Conservation (phyloP, 1,284 basidiomycete species). For the Coriolopsis trogii region DNA sequence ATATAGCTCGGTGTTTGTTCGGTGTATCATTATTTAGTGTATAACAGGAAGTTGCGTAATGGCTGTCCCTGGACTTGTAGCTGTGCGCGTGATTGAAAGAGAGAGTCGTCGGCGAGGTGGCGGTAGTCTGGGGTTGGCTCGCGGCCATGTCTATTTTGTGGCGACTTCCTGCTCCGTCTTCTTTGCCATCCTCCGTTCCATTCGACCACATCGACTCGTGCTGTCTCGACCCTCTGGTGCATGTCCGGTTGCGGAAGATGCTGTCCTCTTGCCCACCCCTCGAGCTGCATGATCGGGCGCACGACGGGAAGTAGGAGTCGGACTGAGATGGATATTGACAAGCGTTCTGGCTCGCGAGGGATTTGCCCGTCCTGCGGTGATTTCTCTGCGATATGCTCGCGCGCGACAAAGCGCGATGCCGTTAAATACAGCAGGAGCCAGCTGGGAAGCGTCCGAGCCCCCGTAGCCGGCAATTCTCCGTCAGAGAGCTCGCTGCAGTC, state of each 20-base stretch:
- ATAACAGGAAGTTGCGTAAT: conserved; percentile 30
- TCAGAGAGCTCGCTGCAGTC: not conserved
- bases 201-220: too few species aligned
- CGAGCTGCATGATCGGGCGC: not conserved
- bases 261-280: not conserved
- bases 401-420: conserved; percentile 15
- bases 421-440: conserved; percentile 18
- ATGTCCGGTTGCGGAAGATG: not conserved
- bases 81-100: conserved; percentile 23
- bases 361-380: conserved; percentile 32
- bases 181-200: not conserved
- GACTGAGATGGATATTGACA: too few species aligned
- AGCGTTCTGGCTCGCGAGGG: too few species aligned
- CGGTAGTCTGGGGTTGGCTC: conserved; percentile 17
- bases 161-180: not conserved
- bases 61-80: not conserved
- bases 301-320: too few species aligned
- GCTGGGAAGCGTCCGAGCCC: conserved; percentile 26
- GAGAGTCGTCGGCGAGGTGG: conserved; percentile 9
- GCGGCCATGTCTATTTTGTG: conserved; percentile 2
- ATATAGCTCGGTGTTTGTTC: conserved; percentile 31
- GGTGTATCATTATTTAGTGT: conserved; percentile 40
- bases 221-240: not conserved
- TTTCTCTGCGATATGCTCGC: conserved; percentile 29
- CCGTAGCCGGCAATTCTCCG: conserved; percentile 35